phyloP scores from a whole-genome alignment of 1,284 basidiomycete species.

The Puccinia sorghi region DNA sequence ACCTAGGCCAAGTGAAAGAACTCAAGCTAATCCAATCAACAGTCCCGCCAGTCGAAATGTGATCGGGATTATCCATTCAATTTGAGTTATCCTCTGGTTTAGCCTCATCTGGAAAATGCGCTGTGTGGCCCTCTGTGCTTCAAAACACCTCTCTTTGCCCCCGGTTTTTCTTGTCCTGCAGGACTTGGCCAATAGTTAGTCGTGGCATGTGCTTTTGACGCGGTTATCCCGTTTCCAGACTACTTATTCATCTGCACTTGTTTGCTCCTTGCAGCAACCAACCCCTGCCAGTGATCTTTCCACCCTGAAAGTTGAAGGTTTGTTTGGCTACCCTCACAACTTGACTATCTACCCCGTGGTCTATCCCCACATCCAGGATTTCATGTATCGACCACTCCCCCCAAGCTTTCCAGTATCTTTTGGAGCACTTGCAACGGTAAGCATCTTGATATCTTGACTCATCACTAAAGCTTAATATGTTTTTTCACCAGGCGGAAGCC shows the following conservation, averaged over 20 bases:
- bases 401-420: too few relatives aligned
- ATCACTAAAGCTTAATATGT: too few relatives aligned
- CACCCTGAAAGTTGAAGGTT: background rate
- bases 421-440: too few relatives aligned
- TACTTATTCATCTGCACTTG: background rate
- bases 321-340: constrained; percentile 33
- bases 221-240: background rate
- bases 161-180: background rate
- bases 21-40: background rate
- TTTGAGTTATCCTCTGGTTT: constrained; percentile 17
- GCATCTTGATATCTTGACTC: too few relatives aligned
- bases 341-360: constrained; percentile 15
- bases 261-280: background rate
- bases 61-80: constrained; percentile 8
- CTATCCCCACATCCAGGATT: constrained; percentile 23
- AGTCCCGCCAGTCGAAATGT: background rate
- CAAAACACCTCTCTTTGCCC: background rate
- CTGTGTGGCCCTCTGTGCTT: background rate
- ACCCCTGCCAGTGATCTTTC: background rate
- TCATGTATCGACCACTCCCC: constrained; percentile 5
- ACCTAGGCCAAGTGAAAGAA: too few relatives aligned
- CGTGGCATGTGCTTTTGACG: background rate
- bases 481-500: constrained; percentile 60
- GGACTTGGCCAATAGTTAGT: background rate
- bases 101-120: background rate